Base-by-base conservation (phyloP, 23 red algal species). In the Gracilariopsis chorda region DNA sequence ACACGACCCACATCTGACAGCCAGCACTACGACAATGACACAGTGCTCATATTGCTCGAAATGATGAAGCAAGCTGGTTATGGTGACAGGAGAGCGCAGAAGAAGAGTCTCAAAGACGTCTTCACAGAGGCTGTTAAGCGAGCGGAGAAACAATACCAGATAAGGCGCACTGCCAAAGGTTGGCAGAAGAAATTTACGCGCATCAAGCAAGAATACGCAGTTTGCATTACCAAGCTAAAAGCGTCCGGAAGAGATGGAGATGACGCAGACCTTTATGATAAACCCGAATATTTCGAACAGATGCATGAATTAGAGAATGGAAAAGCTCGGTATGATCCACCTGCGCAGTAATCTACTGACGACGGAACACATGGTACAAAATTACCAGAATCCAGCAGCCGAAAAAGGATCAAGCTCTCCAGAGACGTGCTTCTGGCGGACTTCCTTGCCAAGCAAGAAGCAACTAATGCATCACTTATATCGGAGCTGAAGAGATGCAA, bases 101-200 rank as follows among this genome's bases (percentile, higher is more conserved):
- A 70, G 27, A 70, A 70, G 28, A 17, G 14, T 70, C 17, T 70
- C 12, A 70, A 70, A 70, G 63, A 20, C 12, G 12, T 70, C 14
- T 70, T 25, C 27, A 25, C 17, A 70, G 63, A 17, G 12, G 63
- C 63, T 20, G 28, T 25, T 25, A 70, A 70, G 29, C 14, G 13
- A 14, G 29, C 63, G 20, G 29, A 30, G 13, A 30, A 20, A 33
- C 14, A 70, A 70, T 14, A 30, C 63, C 12, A 25, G 14, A 70
- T 70, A 20, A 70, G 27, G 27, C 63, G 63, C 27, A 70, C 63
- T 14, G 63, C 29, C 29, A 70, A 70, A 70, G 63, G 14, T 14
- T 70, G 63, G 63, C 17, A 70, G 29, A 70, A 70, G 63, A 70
- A 70, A 33, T 70, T 70, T 30, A 70, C 63, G 29, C 17, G 63